Evolutionary conservation across 768 basidiomycete genomes (phyloP).

Genomic region (Trametes punicea): DNA sequence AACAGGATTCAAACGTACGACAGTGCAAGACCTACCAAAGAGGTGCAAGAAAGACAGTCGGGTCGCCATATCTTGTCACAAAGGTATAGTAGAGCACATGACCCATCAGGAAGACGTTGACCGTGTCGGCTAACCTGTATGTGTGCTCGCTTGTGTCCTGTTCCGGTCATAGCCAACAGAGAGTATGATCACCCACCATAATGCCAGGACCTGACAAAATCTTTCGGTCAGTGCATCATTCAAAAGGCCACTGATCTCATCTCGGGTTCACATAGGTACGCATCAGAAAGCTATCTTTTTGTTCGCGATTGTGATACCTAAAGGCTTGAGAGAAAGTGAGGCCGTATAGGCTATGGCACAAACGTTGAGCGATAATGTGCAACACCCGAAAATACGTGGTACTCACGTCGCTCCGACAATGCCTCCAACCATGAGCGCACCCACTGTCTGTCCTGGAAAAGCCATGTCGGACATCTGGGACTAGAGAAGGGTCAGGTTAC

Average conservation of each 20-base stretch:
- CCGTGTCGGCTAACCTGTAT: conserved; percentile 3
- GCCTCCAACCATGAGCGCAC: conserved; percentile 7
- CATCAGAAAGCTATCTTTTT: background rate
- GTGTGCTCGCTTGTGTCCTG: background rate
- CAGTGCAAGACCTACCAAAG: background rate
- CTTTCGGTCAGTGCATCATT: background rate
- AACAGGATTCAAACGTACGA: background rate
- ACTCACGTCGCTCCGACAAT: conserved; percentile 10
- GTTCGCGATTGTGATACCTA: conserved; percentile 7
- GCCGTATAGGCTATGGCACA: background rate
- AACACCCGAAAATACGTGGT: background rate
- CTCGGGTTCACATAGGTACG: background rate
- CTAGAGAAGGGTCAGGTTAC: background rate
- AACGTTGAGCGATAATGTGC: background rate
- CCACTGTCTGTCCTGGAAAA: background rate
- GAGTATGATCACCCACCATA: background rate
- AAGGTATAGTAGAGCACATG: conserved; percentile 10
- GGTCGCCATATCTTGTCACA: conserved; percentile 2
- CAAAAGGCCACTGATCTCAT: background rate
- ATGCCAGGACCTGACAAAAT: background rate
- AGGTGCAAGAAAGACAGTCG: background rate
- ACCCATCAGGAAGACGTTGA: background rate
- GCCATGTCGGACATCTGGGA: background rate
- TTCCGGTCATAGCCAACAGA: too few species aligned
- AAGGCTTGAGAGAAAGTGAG: conserved; percentile 7